A percentile compares a stretch with the other conserved stretches of the same genome.
Evolutionary conservation across 1,284 basidiomycete genomes (phyloP).

Genomic region (Apiotrichum gracile): DNA sequence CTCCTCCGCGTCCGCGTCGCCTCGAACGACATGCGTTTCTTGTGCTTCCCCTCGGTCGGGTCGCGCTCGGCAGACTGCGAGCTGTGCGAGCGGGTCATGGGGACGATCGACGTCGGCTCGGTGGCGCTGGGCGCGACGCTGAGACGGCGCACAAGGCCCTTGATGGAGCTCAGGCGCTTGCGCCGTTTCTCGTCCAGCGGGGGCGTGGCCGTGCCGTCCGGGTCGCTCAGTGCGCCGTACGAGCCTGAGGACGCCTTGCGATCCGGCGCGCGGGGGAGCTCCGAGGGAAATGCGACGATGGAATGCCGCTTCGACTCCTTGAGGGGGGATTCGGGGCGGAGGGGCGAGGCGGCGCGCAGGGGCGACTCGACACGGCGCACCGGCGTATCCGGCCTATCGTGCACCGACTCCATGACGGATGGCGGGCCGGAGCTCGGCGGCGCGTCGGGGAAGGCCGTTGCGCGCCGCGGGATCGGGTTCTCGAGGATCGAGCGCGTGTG

Average conservation of each 20-base stretch:
- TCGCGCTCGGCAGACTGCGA: not conserved
- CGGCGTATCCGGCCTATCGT: no score
- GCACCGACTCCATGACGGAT: no score
- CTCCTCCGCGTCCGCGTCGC: not conserved
- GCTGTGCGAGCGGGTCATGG: not conserved
- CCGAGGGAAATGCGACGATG: not conserved
- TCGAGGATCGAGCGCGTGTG: no score
- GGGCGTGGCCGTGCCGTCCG: not conserved
- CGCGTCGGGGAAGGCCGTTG: not conserved
- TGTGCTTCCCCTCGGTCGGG: not conserved
- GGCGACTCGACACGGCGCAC: no score
- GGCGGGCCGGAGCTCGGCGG: not conserved
- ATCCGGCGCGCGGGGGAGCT: not conserved
- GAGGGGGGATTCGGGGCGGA: not conserved
- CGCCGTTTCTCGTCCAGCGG: slow-evolving; percentile 13
- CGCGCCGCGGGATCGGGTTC: not conserved
- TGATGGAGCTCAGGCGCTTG: slow-evolving; percentile 37
- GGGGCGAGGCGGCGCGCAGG: no score
- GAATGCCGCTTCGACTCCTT: not conserved
- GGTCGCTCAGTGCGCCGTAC: no score
- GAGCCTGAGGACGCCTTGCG: not conserved
- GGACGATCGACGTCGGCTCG: not conserved
- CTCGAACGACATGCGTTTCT: slow-evolving; percentile 3
- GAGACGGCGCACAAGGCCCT: slow-evolving; percentile 39
- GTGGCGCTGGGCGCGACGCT: no score